Conservation (phyloP, 192 early-diverging fungal genomes). For the Entomortierella lignicola region DNA sequence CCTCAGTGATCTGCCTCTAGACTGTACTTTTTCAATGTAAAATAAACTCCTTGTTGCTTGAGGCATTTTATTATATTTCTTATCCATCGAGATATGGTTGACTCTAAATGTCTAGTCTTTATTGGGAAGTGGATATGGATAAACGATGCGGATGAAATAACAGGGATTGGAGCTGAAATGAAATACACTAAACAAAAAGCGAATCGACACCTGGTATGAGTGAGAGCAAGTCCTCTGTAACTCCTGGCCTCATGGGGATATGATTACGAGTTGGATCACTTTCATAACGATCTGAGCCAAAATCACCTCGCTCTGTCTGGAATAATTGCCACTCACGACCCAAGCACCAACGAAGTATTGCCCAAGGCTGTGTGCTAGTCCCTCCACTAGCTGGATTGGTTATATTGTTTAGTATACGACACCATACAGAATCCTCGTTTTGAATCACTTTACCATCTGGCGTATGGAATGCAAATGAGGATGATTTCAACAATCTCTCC, state of each 20-base stretch:
- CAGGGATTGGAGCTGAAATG: neutral
- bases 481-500: neutral
- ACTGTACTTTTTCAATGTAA: no score
- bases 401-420: slow-evolving; percentile 15
- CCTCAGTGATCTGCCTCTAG: no score
- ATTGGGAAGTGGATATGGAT: no score
- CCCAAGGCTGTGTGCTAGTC: neutral
- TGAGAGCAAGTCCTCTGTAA: neutral
- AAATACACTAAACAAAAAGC: neutral
- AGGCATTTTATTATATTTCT: no score
- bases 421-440: slow-evolving; percentile 18
- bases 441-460: neutral
- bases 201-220: neutral
- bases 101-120: no score
- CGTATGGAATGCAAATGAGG: neutral
- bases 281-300: neutral
- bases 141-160: neutral
- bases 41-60: no score
- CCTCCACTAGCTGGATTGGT: neutral
- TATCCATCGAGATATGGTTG: no score
- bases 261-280: neutral
- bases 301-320: neutral
- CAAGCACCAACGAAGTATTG: slow-evolving; percentile 18
- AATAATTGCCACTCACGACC: slow-evolving; percentile 12
- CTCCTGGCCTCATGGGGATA: no score